A percentile compares a stretch with the other conserved stretches of the same genome.
Evolutionary conservation across 495 filamentous ascomycete genomes (phyloP).

Genomic region (Haplographium delicatum): DNA sequence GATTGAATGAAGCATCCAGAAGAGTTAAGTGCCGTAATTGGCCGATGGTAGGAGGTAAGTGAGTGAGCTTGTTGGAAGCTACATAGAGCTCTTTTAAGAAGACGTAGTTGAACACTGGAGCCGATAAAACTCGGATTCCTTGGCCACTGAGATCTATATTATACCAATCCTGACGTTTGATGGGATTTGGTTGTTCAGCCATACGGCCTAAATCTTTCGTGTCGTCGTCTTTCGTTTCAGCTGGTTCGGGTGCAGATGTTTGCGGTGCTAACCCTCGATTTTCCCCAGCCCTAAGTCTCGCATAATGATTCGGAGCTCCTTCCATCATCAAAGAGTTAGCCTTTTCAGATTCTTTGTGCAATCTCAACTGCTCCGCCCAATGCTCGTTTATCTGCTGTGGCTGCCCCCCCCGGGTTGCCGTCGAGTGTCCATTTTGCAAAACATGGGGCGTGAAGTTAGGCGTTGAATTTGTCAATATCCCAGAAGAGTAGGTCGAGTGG

Average conservation of each 20-base stretch:
- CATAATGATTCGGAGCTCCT: constrained; percentile 49
- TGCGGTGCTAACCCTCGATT: constrained; percentile 40
- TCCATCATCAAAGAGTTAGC: constrained; percentile 63
- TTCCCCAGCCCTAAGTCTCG: constrained; percentile 45
- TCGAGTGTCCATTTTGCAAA: constrained; percentile 69
- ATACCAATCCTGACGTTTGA: constrained; percentile 72
- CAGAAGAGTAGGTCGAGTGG: constrained; percentile 76
- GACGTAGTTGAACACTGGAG: constrained; percentile 72
- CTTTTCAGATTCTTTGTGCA: constrained; percentile 65
- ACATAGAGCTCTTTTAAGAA: constrained; percentile 90
- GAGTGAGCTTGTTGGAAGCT: constrained; percentile 79
- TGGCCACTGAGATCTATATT: constrained; percentile 92
- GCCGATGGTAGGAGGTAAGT: constrained; percentile 72
- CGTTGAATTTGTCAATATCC: constrained; percentile 65
- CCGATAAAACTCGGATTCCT: constrained; percentile 73
- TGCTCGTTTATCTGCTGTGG: constrained; percentile 64
- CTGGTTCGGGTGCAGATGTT: constrained; percentile 26
- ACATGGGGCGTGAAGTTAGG: constrained; percentile 68
- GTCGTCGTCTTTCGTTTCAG: constrained; percentile 46
- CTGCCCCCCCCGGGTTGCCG: constrained; percentile 36
- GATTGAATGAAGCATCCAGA: constrained; percentile 85
- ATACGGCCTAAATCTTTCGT: constrained; percentile 58
- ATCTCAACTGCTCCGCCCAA: constrained; percentile 81
- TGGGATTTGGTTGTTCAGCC: constrained; percentile 46
- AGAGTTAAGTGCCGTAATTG: constrained; percentile 68